Base-by-base conservation (phyloP, 768 basidiomycete genomes). In the Suillus weaverae region DNA sequence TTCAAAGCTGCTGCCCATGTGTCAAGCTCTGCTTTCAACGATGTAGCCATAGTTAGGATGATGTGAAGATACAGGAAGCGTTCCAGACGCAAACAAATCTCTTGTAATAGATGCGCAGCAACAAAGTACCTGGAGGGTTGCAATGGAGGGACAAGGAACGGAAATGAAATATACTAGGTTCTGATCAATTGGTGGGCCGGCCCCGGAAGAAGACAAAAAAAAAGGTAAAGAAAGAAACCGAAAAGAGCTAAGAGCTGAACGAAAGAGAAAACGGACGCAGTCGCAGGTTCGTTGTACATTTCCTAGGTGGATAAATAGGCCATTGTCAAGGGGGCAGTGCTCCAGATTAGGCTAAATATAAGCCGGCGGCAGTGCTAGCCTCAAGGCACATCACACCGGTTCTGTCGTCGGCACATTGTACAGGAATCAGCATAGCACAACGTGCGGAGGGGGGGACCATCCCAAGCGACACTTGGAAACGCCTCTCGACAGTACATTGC, bases 1-100 rank as follows among this genome's bases (percentile, higher is more conserved):
- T 88, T 85, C 74, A 98, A 86, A 64, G 96, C 96, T 44, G 90
- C 82, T 16, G 88, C 87, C 94, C 95, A 97, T 2, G 84, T 88
- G 75, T 95, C 91, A 50, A 98, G 86, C 82, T 89, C 88, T 66
- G 83, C 86, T 78, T 88, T 89, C 74, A 89, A 82, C 65, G 88
- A 88, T 50, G 76, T 63, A 9, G 75, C 68, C 75, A 77, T 66
- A 35, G 46, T n/a, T 33, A 50, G 6, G 69, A n/a, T 35, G 2
- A 35, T n/a, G 20, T 54, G 53, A 11, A 35, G 1, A 20, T 54
- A 35, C 32, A 13, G 33, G 11, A 54, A 11, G 73, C 73, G 76
- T 74, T 56, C 71, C 72, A 67, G 73, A 72, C 71, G 70, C 78
- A 51, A 61, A 41, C 18, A 35, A 70, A 67, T 38, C 41, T 13